Base-by-base conservation (phyloP, 768 basidiomycete genomes). In the Phaffia tasmanica region DNA sequence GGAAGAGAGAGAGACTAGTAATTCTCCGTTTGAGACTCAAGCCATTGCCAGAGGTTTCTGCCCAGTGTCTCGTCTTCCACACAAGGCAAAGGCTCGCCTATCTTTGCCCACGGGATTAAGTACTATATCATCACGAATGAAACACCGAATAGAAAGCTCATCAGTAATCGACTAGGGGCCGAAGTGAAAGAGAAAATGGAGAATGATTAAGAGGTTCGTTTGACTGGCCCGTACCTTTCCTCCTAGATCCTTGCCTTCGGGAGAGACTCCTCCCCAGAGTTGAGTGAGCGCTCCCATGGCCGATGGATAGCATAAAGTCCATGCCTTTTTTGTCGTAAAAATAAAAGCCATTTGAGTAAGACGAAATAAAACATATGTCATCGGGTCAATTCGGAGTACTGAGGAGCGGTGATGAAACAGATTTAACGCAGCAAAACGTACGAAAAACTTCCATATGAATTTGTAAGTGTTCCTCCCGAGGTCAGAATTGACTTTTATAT, bases 251-350 rank as follows among this genome's bases (percentile, higher is more conserved):
- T 63, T 67, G 23, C 58, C 62, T 16, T 66, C 68, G 16, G 49
- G 46, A 16, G 68, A 32, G 8, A 64, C 66, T 1, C 59, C 68
- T 30, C 54, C 64, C 51, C 53, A 71, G n/a, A 71, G 68, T 50
- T 71, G 68, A 16, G 68, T 66, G 32, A 70, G 67, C 9, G 65
- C 66, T 32, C 66, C 65, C 11, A 35, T 51, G 49, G 27, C 35
- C 23, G 50, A 50, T 21, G 27, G 46, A 56, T 7, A 62, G 7
- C 15, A 42, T 14, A 46, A 25, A n/a, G 35, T 55, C 16, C 14
- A 21, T 0, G 16, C 18, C 11, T 23, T 7, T 25, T 8, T 35
- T 1, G 23, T 18, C 7, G 4, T 8, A 6, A 6, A 49, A 49
- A 21, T 27, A 48, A 27, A 48, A 42, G 23, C 59, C 25, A 23